Base-by-base conservation (phyloP, 208 protist species). In the Tetramitus jugosus region DNA sequence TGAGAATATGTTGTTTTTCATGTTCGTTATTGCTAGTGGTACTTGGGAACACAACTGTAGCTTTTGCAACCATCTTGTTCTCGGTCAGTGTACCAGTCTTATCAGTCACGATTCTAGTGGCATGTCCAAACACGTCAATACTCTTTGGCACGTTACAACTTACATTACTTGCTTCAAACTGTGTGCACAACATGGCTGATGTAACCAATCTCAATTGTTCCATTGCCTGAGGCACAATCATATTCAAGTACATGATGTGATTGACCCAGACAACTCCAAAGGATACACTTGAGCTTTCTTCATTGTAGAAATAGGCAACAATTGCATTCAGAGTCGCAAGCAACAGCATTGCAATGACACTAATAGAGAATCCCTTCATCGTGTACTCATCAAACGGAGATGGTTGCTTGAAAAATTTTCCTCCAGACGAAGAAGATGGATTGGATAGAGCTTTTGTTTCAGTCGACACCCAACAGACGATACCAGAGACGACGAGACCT, bases 191-290 rank as follows among this genome's bases (percentile, higher is more conserved):
- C 8, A 71, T n/a, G 17, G 31, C 4, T 4, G 23, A 45, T 10
- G 49, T 40, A 3, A 40, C 31, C 3, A 39, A 23, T 49, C 64
- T 71, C 10, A 71, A 33, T 49, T 71, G 64, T 46, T 71, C 64
- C 23, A 71, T 42, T 35, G 31, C 64, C 49, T 71, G 64, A 46
- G 64, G 64, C 8, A 71, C 64, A 20, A 71, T 49, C 64, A 71
- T 71, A n/a, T 71, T 71, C 17, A 71, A 42, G 31, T 49, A 71
- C 64, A 71, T 71, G 17, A 71, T 71, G n/a, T 71, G 35, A 31
- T 8, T 71, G 2, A 71, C 35, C 3, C 43, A 33, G 10, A 71
- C n/a, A 7, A 14, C 49, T 49, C 35, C 39, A 33, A 71, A 71
- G 0, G 35, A 49, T 35, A 6, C 39, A 31, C 33, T n/a, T 33